A percentile compares a stretch with the other conserved stretches of the same genome.
Evolutionary conservation across 2,329 filamentous ascomycete species (phyloP).

Genomic region (Colletotrichum sp.): DNA sequence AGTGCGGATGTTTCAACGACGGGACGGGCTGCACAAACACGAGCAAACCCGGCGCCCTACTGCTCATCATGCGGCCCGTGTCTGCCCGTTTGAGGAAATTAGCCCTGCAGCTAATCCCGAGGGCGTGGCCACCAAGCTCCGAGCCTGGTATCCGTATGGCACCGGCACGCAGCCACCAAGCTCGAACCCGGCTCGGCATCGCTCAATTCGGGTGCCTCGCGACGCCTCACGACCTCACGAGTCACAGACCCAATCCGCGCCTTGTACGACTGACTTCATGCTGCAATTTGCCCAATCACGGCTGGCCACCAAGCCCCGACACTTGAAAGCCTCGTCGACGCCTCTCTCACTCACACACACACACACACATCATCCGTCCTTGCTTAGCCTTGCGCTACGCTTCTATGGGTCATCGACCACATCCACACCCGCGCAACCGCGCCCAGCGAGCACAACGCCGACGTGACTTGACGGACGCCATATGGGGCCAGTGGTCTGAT

Average conservation of each 20-base stretch:
- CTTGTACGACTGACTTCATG: not conserved
- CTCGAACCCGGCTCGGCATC: constrained; percentile 8
- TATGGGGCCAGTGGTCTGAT: not conserved
- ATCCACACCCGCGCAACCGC: not conserved
- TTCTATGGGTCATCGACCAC: not conserved
- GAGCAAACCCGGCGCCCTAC: not conserved
- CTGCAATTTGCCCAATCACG: not conserved
- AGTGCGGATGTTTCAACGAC: constrained; percentile 16
- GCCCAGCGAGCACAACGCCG: not conserved
- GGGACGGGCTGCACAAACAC: constrained; percentile 2
- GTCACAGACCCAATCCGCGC: not conserved
- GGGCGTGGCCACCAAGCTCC: constrained; percentile 4
- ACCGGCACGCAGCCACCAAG: constrained; percentile 5
- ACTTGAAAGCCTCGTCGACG: not conserved
- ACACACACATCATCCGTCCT: not conserved
- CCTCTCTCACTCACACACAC: not conserved
- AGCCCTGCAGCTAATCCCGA: constrained; percentile 13
- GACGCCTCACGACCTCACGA: not conserved
- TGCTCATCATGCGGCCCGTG: constrained; percentile 16
- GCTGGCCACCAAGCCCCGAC: not conserved
- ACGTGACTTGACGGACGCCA: not conserved
- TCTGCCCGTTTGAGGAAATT: constrained; percentile 17
- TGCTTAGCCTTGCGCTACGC: not conserved
- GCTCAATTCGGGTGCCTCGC: constrained; percentile 1
- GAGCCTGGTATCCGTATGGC: not conserved